Percentiles rank a stretch among this genome's conserved stretches.
phyloP scores from a whole-genome alignment of 2,329 filamentous ascomycete genomes.

The Cadophora luteo-olivacea region DNA sequence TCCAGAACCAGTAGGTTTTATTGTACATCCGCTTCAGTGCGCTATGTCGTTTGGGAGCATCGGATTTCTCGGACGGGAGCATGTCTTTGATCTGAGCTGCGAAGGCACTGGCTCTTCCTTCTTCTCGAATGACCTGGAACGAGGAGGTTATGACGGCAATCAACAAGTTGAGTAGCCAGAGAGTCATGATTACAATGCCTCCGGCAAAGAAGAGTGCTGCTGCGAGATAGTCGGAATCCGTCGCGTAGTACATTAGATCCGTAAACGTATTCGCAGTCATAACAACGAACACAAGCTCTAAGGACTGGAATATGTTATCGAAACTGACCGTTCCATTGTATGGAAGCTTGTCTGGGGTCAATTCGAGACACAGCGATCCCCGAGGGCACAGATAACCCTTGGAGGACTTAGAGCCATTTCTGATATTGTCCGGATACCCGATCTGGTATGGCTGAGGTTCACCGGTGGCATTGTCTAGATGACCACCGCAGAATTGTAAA shows the following conservation, averaged over 20 bases:
- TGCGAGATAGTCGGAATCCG: conserved; percentile 87
- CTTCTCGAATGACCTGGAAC: conserved; percentile 97
- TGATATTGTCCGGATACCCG: conserved; percentile 51
- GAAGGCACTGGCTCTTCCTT: conserved; percentile 93
- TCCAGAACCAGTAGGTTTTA: conserved; percentile 79
- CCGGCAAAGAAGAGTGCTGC: conserved; percentile 79
- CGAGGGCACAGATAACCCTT: conserved; percentile 92
- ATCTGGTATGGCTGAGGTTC: conserved; percentile 71
- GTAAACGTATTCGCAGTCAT: conserved; percentile 99
- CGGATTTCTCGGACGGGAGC: conserved; percentile 41
- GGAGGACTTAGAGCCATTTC: conserved; percentile 56
- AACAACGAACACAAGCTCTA: conserved; percentile 95
- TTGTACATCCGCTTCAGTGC: conserved; percentile 75
- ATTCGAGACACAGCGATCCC: conserved; percentile 83
- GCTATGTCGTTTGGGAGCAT: conserved; percentile 48
- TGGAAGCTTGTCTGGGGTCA: conserved; percentile 64
- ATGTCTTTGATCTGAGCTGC: conserved; percentile 69
- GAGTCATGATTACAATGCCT: conserved; percentile 86
- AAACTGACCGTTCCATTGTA: conserved; percentile 89
- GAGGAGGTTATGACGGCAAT: conserved; percentile 98
- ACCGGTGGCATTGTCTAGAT: conserved; percentile 67
- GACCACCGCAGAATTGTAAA: conserved; percentile 86
- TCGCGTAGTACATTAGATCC: conserved; percentile 92
- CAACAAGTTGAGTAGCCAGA: conserved; percentile 93
- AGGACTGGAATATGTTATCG: conserved; percentile 89